Evolutionary conservation across 805 yeast genomes (phyloP), one percentile per base, ranked within the genome.

Genomic region (Zygotorulaspora florentina): DNA sequence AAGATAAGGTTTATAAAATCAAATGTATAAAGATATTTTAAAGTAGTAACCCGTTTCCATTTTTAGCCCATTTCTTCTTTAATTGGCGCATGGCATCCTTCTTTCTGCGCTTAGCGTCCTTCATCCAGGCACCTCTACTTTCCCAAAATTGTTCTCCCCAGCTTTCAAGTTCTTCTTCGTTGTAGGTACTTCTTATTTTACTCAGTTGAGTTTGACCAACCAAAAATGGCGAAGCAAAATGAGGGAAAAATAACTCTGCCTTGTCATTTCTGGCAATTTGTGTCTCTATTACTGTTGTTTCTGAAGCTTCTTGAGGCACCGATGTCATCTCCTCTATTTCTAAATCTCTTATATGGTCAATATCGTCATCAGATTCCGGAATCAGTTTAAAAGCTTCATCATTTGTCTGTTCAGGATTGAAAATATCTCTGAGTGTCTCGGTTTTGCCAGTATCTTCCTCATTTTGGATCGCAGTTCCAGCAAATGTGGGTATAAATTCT

Each of bases 131-230:
- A 33, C 91, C 90, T 65, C 98, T 77, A 62, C 81, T 78, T 37
- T 80, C 85, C 83, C 87, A 87, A 65, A 90, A 91, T 76, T 85
- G 81, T 35, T 74, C 68, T 40, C 83, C 88, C 79, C 91, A 89
- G 8, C 68, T 69, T 2, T 66, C 69, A 16, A 72, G 67, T 9
- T 62, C 56, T 27, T 72, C 64, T 11, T 60, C 58, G 3, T 61
- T 63, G 5, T 54, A 53, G 13, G 49, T 43, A 27, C 45, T 47
- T n/a, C 62, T 57, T 7, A 76, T 71, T 56, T 80, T 83, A 47
- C 76, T 77, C 39, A 88, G 63, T 62, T 86, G 96, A 0, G 96
- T 74, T 66, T 90, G 98, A 0, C 96, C 83, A 41, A 77, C 79
- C 52, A 91, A 70, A 67, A 87, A 91, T 0, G 96, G 96, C 0